Evolutionary conservation across 176 grass and related monocot species (phyloP).

Genomic region (Raddia guianensis): DNA sequence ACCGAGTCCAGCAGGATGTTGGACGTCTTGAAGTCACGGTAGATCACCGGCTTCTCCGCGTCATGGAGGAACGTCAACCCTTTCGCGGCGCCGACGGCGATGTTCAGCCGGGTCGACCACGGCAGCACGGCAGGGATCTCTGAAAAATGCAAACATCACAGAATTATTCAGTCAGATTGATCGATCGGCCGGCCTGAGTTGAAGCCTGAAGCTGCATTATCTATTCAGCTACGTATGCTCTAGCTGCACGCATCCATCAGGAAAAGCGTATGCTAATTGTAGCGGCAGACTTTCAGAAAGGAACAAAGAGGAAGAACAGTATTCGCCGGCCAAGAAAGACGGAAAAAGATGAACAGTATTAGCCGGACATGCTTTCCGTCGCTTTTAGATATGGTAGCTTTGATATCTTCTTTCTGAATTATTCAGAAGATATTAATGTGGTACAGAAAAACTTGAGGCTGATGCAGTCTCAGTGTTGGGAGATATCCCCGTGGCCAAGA

Average conservation of each 20-base stretch:
- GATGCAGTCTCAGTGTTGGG: slow-evolving; percentile 30
- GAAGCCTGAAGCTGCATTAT: not conserved
- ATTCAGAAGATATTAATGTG: not conserved
- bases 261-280: not conserved
- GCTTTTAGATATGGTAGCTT: not conserved
- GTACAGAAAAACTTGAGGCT: no score
- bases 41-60: slow-evolving; percentile 89
- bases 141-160: slow-evolving; percentile 8
- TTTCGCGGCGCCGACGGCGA: slow-evolving; percentile 80
- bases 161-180: not conserved
- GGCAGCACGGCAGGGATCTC: slow-evolving; percentile 57
- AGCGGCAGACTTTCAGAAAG: not conserved
- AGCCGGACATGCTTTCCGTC: not conserved
- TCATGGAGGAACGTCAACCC: slow-evolving; percentile 81
- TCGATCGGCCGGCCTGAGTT: not conserved
- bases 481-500: slow-evolving; percentile 22
- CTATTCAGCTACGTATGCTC: not conserved
- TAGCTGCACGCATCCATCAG: not conserved
- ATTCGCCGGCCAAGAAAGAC: not conserved
- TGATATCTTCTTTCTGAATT: not conserved
- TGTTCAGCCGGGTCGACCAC: slow-evolving; percentile 72
- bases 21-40: slow-evolving; percentile 88
- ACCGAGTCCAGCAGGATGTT: slow-evolving; percentile 87
- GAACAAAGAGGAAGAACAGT: slow-evolving; percentile 3
- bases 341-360: not conserved